phyloP scores from a whole-genome alignment of 2,329 filamentous ascomycete species.

The Fusarium sp. region DNA sequence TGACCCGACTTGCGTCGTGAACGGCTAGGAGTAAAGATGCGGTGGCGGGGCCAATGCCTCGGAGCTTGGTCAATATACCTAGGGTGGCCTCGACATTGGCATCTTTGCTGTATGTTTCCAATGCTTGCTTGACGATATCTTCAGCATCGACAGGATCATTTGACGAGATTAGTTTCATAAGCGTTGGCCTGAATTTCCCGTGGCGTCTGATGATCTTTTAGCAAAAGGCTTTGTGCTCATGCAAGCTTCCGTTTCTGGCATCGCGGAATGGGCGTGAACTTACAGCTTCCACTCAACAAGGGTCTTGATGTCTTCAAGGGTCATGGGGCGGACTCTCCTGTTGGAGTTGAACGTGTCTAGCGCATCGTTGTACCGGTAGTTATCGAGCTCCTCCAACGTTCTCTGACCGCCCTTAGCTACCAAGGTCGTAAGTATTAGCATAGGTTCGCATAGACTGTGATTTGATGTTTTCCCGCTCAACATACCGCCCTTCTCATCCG shows the following conservation, averaged over 20 bases:
- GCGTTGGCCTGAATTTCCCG: constrained; percentile 71
- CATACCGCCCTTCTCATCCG: constrained; percentile 60
- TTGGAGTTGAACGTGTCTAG: constrained; percentile 59
- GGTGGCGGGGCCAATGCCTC: constrained; percentile 83
- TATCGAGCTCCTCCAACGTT: constrained; percentile 69
- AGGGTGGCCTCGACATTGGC: constrained; percentile 62
- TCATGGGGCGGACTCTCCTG: constrained; percentile 57
- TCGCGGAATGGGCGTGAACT: constrained; percentile 47
- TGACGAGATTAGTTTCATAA: constrained; percentile 71
- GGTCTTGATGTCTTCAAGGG: constrained; percentile 67
- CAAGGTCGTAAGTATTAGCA: constrained; percentile 12
- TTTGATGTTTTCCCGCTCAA: constrained; percentile 14
- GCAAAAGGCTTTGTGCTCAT: background rate
- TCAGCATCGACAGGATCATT: constrained; percentile 66
- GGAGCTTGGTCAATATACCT: constrained; percentile 69
- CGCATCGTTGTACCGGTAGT: constrained; percentile 69
- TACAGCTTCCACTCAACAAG: constrained; percentile 81
- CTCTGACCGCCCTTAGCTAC: constrained; percentile 63
- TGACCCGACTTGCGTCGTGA: constrained; percentile 67
- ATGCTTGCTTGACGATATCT: constrained; percentile 64
- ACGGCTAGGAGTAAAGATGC: constrained; percentile 79
- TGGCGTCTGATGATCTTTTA: constrained; percentile 60
- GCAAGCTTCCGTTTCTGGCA: background rate
- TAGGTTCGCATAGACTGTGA: background rate
- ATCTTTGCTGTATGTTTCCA: constrained; percentile 59